phyloP scores from a whole-genome alignment of 2,329 filamentous ascomycete genomes.

The Emergomyces pasteurianus region DNA sequence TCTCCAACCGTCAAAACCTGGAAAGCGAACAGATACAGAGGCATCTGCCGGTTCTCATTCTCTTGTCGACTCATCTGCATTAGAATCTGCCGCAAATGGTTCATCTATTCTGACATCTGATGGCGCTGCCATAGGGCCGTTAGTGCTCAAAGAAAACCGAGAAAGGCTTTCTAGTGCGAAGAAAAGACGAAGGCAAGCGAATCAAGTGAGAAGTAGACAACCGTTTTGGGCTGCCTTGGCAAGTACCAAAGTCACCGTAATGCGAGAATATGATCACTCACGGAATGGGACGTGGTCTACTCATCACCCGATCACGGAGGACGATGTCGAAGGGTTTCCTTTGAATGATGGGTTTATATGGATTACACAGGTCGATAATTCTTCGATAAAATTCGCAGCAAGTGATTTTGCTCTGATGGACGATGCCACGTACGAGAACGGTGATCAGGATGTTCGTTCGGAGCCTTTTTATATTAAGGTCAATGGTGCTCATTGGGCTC shows the following conservation, averaged over 20 bases:
- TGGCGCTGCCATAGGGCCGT: conserved; percentile 37
- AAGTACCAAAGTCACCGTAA: conserved; percentile 91
- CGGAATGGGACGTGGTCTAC: conserved; percentile 24
- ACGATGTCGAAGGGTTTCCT: conserved; percentile 30
- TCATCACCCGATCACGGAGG: conserved; percentile 27
- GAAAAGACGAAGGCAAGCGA: conserved; percentile 82
- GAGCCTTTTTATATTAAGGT: conserved; percentile 55
- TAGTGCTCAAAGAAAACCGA: conserved; percentile 41
- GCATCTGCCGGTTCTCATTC: conserved; percentile 32
- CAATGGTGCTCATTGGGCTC: conserved; percentile 54
- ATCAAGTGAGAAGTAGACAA: conserved; percentile 79
- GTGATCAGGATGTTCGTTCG: conserved; percentile 19
- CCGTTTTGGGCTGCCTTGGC: conserved; percentile 89
- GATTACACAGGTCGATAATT: conserved; percentile 36
- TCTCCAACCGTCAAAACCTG: conserved; percentile 27
- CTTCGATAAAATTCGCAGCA: conserved; percentile 36
- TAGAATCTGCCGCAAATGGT: conserved; percentile 28
- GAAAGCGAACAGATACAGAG: conserved; percentile 35
- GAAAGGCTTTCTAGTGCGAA: conserved; percentile 54
- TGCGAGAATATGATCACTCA: conserved; percentile 81
- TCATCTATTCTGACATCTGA: conserved; percentile 30
- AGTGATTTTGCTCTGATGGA: conserved; percentile 26
- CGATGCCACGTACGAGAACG: conserved; percentile 12
- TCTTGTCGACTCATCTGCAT: conserved; percentile 31
- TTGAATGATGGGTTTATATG: conserved; percentile 34